Base-by-base conservation (phyloP, 371 early-diverging fungal species). In the Actinomortierella ambigua region DNA sequence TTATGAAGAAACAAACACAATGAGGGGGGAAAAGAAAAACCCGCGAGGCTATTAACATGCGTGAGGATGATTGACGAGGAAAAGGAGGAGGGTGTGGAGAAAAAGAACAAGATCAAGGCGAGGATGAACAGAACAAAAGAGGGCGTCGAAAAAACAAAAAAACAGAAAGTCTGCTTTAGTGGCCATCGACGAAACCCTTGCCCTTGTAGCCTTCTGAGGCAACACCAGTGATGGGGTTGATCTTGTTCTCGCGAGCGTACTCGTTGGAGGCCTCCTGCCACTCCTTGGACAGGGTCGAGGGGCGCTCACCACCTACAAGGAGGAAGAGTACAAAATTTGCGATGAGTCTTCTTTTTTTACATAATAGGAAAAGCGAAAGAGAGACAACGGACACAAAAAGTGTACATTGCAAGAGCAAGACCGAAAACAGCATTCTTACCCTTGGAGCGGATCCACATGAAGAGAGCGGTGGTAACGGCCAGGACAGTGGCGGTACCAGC, bases 231-330 rank as follows among this genome's bases (percentile, higher is more conserved):
- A 89, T 90, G 57, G 98, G 98, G 83, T 98, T 95, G 79, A 88
- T 86, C 82, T 94, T 94, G 75, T 89, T 84, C 79, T 85, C 86
- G 75, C 85, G 89, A 70, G 91, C 87, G 65, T 85, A 85, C 77
- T 89, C 89, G 82, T 93, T 91, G 73, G 91, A 84, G 51, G 91
- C 93, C 77, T 94, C 95, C 79, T 92, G 86, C 96, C 97, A 97
- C 84, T 98, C 97, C 79, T 88, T 92, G 84, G 79, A 89, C 69
- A 87, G 71, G 58, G 97, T 95, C 41, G 65, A 76, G 53, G 92
- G 89, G 58, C 85, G 88, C 68, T 89, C 83, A 57, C 78, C 83
- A 80, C 84, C 85, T 80, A 77, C 26, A 23, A 44, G 26, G 14
- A 57, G 39, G 6, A 26, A 26, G 50, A 55, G 50, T 55, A 50